These are phyloP conservation scores for Priceomyces haplophilus DNA, from an alignment of 805 yeast genomes.

Conservation along the genomic window DNA sequence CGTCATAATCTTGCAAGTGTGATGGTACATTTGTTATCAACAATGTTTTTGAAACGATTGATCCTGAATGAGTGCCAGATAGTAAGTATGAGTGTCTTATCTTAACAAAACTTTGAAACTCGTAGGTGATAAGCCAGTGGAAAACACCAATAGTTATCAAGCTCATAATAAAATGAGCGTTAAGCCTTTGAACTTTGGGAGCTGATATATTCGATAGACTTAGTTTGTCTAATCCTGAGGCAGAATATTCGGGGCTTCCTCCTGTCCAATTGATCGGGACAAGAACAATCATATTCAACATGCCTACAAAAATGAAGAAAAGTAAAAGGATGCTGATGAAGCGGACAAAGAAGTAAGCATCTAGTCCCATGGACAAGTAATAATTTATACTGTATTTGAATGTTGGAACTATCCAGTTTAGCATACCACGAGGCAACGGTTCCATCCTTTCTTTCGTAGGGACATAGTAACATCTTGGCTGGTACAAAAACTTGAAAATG, in stretches of 20 bases:
- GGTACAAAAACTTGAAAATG: conserved; percentile 44
- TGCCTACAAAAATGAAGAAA: conserved; percentile 51
- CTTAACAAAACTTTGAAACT: conserved; percentile 49
- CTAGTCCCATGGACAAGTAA: conserved; percentile 59
- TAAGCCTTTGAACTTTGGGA: conserved; percentile 45
- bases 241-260: conserved; percentile 20
- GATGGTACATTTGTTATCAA: conserved; percentile 48
- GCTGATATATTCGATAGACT: conserved; percentile 70
- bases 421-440: conserved; percentile 40
- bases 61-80: conserved; percentile 21
- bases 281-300: conserved; percentile 55
- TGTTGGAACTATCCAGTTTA: conserved; percentile 55
- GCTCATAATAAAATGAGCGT: conserved; percentile 63
- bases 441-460: conserved; percentile 38
- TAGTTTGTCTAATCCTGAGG: conserved; percentile 59
- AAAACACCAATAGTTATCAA: conserved; percentile 53
- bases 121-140: conserved; percentile 54
- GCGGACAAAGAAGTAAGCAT: conserved; percentile 70
- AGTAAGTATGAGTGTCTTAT: conserved; percentile 45
- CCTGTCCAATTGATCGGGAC: conserved; percentile 62
- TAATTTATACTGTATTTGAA: conserved; percentile 37
- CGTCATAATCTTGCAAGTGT: conserved; percentile 21
- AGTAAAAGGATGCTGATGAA: conserved; percentile 51
- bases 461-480: conserved; percentile 49
- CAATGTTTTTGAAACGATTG: conserved; percentile 29